These are phyloP conservation scores for Triticum timopheevii DNA, from an alignment of 176 grass and related monocot genomes.

Conservation along the genomic window DNA sequence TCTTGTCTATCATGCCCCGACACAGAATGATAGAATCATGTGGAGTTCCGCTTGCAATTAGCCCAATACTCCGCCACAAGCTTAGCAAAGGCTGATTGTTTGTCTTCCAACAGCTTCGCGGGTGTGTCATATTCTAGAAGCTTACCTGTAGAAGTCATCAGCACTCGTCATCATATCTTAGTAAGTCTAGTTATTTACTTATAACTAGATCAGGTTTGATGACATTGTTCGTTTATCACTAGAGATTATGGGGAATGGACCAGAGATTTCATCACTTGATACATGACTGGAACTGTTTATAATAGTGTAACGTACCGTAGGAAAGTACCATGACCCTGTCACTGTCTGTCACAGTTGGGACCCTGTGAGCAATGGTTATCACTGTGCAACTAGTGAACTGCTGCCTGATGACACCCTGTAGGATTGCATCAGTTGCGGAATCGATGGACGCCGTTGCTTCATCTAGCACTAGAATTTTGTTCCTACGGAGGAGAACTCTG, in stretches of 20 bases:
- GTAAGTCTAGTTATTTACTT: background rate
- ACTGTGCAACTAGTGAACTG: conserved; percentile 82
- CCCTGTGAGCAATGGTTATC: conserved; percentile 89
- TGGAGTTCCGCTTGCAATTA: conserved; percentile 66
- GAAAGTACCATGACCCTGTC: conserved; percentile 93
- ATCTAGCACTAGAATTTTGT: conserved; percentile 82
- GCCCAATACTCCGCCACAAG: conserved; percentile 96
- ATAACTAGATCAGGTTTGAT: conserved; percentile 9
- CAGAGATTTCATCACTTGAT: background rate
- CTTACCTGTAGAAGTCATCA: conserved; percentile 54
- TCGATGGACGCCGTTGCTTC: conserved; percentile 95
- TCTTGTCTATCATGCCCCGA: background rate
- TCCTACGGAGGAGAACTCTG: conserved; percentile 76
- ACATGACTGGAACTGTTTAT: conserved; percentile 6
- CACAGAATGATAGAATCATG: conserved; percentile 31
- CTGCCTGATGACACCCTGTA: conserved; percentile 80
- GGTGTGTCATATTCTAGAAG: conserved; percentile 92
- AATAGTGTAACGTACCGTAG: conserved; percentile 63
- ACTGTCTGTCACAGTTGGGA: conserved; percentile 89
- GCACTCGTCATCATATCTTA: conserved; percentile 1
- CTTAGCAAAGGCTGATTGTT: conserved; percentile 80
- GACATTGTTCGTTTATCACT: conserved; percentile 6
- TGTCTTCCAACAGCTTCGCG: conserved; percentile 67
- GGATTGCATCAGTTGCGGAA: conserved; percentile 77
- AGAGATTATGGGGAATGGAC: background rate